Conservation (phyloP, 2,329 filamentous ascomycete genomes). For the Fragosphaeria purpurea region DNA sequence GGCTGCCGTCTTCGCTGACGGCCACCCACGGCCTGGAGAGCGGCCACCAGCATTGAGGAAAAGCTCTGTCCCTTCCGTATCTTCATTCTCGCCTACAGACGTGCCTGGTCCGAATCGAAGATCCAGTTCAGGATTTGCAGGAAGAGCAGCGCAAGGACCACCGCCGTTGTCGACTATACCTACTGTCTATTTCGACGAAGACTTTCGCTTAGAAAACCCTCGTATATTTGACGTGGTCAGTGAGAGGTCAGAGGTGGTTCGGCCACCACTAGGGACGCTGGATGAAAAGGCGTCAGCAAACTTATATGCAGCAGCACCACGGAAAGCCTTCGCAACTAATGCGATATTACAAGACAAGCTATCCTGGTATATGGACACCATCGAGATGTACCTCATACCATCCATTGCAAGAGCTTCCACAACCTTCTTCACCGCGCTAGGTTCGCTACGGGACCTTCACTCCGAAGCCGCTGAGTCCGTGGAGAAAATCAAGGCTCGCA, state of each 20-base stretch:
- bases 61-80: slow-evolving; percentile 35
- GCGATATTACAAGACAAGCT: slow-evolving; percentile 96
- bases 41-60: slow-evolving; percentile 33
- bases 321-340: slow-evolving; percentile 88
- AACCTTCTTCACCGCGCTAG: slow-evolving; percentile 89
- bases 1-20: slow-evolving; percentile 10
- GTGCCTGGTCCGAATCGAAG: slow-evolving; percentile 31
- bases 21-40: slow-evolving; percentile 25
- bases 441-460: slow-evolving; percentile 82
- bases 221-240: slow-evolving; percentile 94
- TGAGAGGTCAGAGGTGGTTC: slow-evolving; percentile 85
- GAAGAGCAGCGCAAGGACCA: slow-evolving; percentile 53
- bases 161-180: slow-evolving; percentile 90
- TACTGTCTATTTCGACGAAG: slow-evolving; percentile 83
- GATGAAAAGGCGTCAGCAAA: slow-evolving; percentile 42
- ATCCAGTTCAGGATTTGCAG: slow-evolving; percentile 28
- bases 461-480: slow-evolving; percentile 88
- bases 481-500: slow-evolving; percentile 66
- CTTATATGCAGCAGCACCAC: slow-evolving; percentile 42
- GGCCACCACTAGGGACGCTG: slow-evolving; percentile 43
- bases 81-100: slow-evolving; percentile 20
- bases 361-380: slow-evolving; percentile 99
- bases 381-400: slow-evolving; percentile 91
- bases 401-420: slow-evolving; percentile 92
- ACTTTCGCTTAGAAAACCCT: slow-evolving; percentile 91